Base-by-base conservation (phyloP, 768 basidiomycete genomes). In the Macrolepiota albuminosa region DNA sequence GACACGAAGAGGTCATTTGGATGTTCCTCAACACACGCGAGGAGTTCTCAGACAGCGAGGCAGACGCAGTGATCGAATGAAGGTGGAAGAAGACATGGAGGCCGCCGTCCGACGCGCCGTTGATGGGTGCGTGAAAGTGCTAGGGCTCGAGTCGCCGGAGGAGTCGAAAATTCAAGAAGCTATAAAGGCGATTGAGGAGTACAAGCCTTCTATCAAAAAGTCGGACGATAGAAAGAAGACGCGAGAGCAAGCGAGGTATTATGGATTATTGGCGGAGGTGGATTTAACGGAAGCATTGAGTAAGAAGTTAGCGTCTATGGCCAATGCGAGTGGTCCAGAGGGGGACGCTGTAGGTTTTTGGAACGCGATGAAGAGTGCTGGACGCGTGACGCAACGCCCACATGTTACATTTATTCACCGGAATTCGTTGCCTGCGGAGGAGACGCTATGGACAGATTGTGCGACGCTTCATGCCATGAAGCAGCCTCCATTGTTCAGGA, bases 361-460 rank as follows among this genome's bases (percentile, higher is more conserved):
- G 81, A 65, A 70, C 0, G 53, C 65, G 8, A 67, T 95, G 34
- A 75, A 79, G 57, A 45, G 53, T 9, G 71, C 71, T 0, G 67
- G 75, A 5, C 78, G 90, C 29, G 71, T 96, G 14, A 69, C 81
- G 16, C 64, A 70, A 43, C 73, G 80, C 4, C 93, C 95, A 1
- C 97, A 98, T 72, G 79, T 97, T 58, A 98, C 96, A 1, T 75
- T 98, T 60, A 87, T 88, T 34, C 97, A 99, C 72, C 70, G 71
- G 63, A 86, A 85, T 24, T 59, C 72, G n/a, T 58, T 75, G 55
- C 68, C 67, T 24, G 63, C 43, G 48, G 67, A 68, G 67, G 60
- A 66, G 46, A 68, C 63, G 10, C 59, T 81, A 3, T 83, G 83
- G 82, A 77, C 80, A 16, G 70, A 72, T 10, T 91, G 90, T 67